Base-by-base conservation (phyloP, 140 eudicot genomes). In the Senecio squalidus region DNA sequence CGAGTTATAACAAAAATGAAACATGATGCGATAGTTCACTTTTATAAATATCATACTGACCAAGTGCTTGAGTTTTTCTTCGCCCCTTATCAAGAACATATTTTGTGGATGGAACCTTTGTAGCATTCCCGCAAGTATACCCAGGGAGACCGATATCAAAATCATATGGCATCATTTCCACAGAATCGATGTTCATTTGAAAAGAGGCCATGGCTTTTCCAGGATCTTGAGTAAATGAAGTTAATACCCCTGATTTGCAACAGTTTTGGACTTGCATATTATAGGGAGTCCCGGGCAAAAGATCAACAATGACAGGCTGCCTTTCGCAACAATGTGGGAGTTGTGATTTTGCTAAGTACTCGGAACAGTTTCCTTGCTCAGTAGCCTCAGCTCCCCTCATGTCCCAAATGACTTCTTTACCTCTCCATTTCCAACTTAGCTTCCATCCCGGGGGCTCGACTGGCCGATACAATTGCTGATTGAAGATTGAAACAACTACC, bases 341-440 rank as follows among this genome's bases (percentile, higher is more conserved):
- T 5, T 57, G 73, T 1, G 66, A 25, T 43, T 21, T 7, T 5
- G 83, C 82, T 9, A 26, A 47, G 26, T 80, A 67, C 9, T 39
- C 27, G 4, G 81, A 69, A 31, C 95, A 84, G 21, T 85, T 71
- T 1, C 97, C 95, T 40, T 89, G 97, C 54, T 89, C 95, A 0
- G 77, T 79, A 6, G 89, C 78, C 54, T 89, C 97, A 7, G 97
- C 95, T n/a, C 97, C 97, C 2, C 45, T 27, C 77, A 82, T 82
- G 44, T 69, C 66, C 93, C 89, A 82, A 22, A 88, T 82, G 5
- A 84, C 92, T 61, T 79, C 85, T 25, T 82, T 39, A 26, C 73
- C 78, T 15, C 66, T 73, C 96, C 96, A 88, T 50, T 44, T 58
- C 91, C 90, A 88, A 36, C 91, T 78, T 31, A 88, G 71, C 70